These are phyloP conservation scores for Sabuloglossum arenarium DNA, from an alignment of 495 filamentous ascomycete species.

Conservation along the genomic window DNA sequence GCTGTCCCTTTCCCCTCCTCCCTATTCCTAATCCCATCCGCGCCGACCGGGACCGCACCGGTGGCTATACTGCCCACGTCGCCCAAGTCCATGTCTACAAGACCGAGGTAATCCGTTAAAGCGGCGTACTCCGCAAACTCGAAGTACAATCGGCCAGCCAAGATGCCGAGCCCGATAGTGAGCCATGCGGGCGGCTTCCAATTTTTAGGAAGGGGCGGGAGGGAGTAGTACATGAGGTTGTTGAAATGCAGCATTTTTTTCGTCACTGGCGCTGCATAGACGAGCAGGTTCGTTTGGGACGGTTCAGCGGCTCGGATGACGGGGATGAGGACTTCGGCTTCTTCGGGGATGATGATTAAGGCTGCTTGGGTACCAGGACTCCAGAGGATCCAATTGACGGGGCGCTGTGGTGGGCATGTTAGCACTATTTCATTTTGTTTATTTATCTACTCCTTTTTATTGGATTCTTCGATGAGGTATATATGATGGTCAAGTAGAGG, in stretches of 20 bases:
- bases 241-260: slow-evolving; percentile 2
- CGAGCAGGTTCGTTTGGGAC: not conserved
- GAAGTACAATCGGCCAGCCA: slow-evolving; percentile 47
- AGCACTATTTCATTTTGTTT: not conserved
- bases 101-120: slow-evolving; percentile 32
- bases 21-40: not conserved
- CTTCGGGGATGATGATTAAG: not conserved
- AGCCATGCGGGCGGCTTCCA: slow-evolving; percentile 4
- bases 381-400: slow-evolving; percentile 2
- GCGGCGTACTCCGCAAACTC: slow-evolving; percentile 28
- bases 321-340: not conserved
- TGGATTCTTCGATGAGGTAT: not conserved
- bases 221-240: not conserved
- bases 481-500: not conserved
- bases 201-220: not conserved
- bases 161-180: slow-evolving; percentile 33
- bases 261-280: slow-evolving; percentile 1
- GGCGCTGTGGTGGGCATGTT: not conserved
- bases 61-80: not conserved
- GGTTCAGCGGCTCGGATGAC: not conserved
- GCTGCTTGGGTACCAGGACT: not conserved
- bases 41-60: not conserved
- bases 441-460: not conserved
- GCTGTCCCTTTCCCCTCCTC: not conserved
- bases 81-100: slow-evolving; percentile 9